Evolutionary conservation across 1,284 basidiomycete genomes (phyloP).

Genomic region (Leccinum fallax): DNA sequence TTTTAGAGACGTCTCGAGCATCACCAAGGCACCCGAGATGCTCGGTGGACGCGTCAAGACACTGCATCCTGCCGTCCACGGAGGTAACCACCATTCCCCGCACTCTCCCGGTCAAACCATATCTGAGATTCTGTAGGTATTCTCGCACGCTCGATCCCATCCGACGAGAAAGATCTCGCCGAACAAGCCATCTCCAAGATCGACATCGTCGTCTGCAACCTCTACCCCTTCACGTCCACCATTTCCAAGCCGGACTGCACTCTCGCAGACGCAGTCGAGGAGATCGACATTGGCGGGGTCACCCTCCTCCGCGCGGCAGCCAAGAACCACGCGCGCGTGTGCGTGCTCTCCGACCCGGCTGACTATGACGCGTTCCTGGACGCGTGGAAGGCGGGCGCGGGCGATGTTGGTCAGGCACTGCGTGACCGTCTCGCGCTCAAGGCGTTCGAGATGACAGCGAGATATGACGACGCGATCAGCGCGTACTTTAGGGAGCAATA

Average conservation of each 20-base stretch:
- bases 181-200: conserved; percentile 87
- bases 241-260: conserved; percentile 90
- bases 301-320: conserved; percentile 97
- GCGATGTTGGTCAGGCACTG: conserved; percentile 68
- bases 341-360: conserved; percentile 90
- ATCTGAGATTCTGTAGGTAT: conserved; percentile 60
- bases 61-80: conserved; percentile 98
- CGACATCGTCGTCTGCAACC: conserved; percentile 96
- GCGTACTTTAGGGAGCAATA: conserved; percentile 98
- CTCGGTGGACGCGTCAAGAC: conserved; percentile 98
- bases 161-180: conserved; percentile 82
- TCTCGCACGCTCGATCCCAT: conserved; percentile 84
- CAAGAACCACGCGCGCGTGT: conserved; percentile 96
- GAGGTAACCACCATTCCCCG: conserved; percentile 55
- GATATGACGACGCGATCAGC: conserved; percentile 95
- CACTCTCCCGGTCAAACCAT: not conserved
- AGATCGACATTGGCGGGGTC: conserved; percentile 99
- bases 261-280: conserved; percentile 92
- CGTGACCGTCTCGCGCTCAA: conserved; percentile 89
- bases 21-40: conserved; percentile 99
- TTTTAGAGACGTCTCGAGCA: conserved; percentile 93
- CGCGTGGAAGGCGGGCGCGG: conserved; percentile 71
- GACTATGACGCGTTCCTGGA: conserved; percentile 88
- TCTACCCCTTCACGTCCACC: conserved; percentile 96
- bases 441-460: conserved; percentile 96